phyloP scores from a whole-genome alignment of 129 eudicot genomes.

The Heracleum sosnowskyi region DNA sequence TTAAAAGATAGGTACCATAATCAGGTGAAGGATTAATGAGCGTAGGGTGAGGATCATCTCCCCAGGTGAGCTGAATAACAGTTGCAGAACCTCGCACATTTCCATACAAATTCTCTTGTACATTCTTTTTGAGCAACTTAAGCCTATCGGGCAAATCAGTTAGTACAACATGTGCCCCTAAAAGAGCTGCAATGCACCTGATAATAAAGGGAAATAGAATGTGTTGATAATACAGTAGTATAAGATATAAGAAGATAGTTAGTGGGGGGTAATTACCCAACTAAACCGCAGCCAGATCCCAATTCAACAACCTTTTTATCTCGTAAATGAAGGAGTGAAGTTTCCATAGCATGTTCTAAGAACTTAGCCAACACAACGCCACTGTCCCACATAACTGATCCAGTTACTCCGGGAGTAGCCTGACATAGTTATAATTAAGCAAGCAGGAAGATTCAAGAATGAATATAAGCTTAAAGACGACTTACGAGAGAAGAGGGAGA shows the following conservation, averaged over 20 bases:
- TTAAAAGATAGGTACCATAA: slow-evolving; percentile 42
- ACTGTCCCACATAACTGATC: slow-evolving; percentile 98
- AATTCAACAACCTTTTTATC: slow-evolving; percentile 80
- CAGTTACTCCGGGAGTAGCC: slow-evolving; percentile 92
- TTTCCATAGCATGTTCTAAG: slow-evolving; percentile 77
- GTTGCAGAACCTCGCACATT: slow-evolving; percentile 61
- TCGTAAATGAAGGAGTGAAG: slow-evolving; percentile 45
- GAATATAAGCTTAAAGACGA: too few species aligned
- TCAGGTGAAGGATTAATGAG: slow-evolving; percentile 60
- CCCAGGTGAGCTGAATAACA: slow-evolving; percentile 76
- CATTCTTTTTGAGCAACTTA: slow-evolving; percentile 72
- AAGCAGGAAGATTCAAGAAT: too few species aligned
- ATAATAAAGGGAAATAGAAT: slow-evolving; percentile 11
- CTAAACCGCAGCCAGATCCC: slow-evolving; percentile 95
- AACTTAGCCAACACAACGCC: slow-evolving; percentile 84
- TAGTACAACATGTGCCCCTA: slow-evolving; percentile 75
- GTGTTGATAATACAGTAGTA: too few species aligned
- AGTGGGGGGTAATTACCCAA: too few species aligned
- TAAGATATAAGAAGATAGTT: too few species aligned
- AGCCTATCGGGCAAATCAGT: slow-evolving; percentile 90
- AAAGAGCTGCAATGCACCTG: slow-evolving; percentile 95
- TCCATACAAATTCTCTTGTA: slow-evolving; percentile 64
- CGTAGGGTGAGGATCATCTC: slow-evolving; percentile 48
- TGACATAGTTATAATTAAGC: not conserved
- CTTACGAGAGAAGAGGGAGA: slow-evolving; percentile 78